These are phyloP conservation scores for Monosporascus sp. DNA, from an alignment of 2,329 filamentous ascomycete species.

Conservation along the genomic window DNA sequence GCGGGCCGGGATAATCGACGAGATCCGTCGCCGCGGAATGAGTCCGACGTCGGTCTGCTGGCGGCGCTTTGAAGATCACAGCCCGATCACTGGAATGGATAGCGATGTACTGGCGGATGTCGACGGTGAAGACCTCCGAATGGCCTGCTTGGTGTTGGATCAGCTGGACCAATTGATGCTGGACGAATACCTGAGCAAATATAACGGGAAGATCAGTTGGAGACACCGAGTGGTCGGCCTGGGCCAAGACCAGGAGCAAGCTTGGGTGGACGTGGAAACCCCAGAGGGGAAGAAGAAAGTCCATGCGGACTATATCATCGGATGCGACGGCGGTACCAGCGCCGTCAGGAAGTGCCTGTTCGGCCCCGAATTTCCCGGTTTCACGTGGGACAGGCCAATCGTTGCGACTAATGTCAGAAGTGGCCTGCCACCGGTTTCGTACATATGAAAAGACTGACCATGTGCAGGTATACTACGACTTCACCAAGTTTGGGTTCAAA, in stretches of 20 bases:
- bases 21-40: conserved; percentile 33
- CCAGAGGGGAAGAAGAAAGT: conserved; percentile 30
- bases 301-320: conserved; percentile 49
- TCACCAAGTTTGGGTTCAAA: conserved; percentile 46
- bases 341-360: conserved; percentile 44
- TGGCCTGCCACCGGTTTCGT: not conserved
- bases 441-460: conserved; percentile 3
- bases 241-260: conserved; percentile 39
- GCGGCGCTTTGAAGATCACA: conserved; percentile 31
- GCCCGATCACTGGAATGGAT: conserved; percentile 33
- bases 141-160: conserved; percentile 36
- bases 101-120: conserved; percentile 27
- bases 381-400: conserved; percentile 56
- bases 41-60: conserved; percentile 35
- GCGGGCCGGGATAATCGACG: conserved; percentile 50
- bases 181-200: conserved; percentile 31
- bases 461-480: conserved; percentile 55
- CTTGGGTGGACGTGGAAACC: conserved; percentile 41
- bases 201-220: conserved; percentile 36
- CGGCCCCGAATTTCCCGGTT: conserved; percentile 52
- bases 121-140: conserved; percentile 34
- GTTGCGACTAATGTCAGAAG: conserved; percentile 54
- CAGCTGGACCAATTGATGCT: conserved; percentile 39
- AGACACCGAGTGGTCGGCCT: conserved; percentile 40
- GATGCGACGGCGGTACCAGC: conserved; percentile 51